Evolutionary conservation across 345 rosid species (phyloP), one percentile per base, ranked within the genome.

Genomic region (Odontarrhena argentea): DNA sequence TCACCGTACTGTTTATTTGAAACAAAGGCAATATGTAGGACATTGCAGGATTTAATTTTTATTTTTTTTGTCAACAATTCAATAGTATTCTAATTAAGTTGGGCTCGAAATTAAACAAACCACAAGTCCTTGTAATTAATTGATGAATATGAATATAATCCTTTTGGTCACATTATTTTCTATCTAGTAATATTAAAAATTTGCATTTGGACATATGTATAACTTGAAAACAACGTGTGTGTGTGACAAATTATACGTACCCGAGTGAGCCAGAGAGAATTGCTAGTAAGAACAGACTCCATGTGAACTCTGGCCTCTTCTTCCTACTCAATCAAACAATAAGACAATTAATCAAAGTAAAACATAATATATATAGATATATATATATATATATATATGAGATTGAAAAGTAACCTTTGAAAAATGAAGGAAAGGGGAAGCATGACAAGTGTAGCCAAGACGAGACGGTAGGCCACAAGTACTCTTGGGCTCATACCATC

Each of bases 211-310:
- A 22, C 35, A 68, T 35, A 57, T 36, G 25, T 11, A 54, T 41
- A 8, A 28, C 15, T 32, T 11, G 18, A 18, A 18, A 45, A 38
- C 42, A 45, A 6, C 9, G 8, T 25, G 7, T 43, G 14, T 34
- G 15, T 36, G 41, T 45, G 62, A 24, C 13, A 46, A 15, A 14
- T 46, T 6, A 18, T 18, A 44, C 77, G 46, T 70, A 86, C 92
- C 87, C 92, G 14, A 82, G 34, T 47, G 71, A 22, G 2, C 82
- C 89, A 25, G 78, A 78, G 13, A 84, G 74, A 76, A 83, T 73
- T 18, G 84, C 79, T 67, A 71, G 83, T 18, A 73, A 56, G 5
- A 77, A 57, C 6, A 87, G 37, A 9, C 13, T 77, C 81, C 85
- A 76, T 11, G 84, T 81, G 35, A 84, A 35, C 58, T 79, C 82